Evolutionary conservation across 1,284 basidiomycete genomes (phyloP), one percentile per base, ranked within the genome.

Genomic region (Erythrobasidium hasegawianum): DNA sequence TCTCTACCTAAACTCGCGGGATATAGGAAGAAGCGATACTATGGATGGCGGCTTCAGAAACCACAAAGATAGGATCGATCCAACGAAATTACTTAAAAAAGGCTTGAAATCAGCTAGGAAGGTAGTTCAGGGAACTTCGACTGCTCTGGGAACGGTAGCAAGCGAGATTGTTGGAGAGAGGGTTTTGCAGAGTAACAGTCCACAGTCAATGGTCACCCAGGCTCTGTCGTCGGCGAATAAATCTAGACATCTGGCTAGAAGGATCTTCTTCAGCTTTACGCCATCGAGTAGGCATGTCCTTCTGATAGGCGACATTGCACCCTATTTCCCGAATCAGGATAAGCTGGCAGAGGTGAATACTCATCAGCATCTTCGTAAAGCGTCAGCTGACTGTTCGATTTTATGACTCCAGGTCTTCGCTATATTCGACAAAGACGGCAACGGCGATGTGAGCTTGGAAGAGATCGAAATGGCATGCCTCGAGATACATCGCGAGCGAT

Each of bases 181-280:
- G 55, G 86, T 92, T 7, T 78, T 94, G 41, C 90, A 93, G 76
- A 90, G 90, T 47, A 92, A 93, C 76, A 90, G 89, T 1, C 88
- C 91, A 0, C 84, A 85, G 72, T 87, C 87, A 26, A 86, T 89
- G 80, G 88, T 94, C 53, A 85, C 87, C 72, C 85, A 85, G 2
- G 88, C 89, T 0, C 78, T 96, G 14, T 82, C 84, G 65, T 89
- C 87, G 2, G 83, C 86, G 1, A 91, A 89, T 78, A 93, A 92
- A 79, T 87, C 87, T 10, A 85, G 89, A 69, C 80, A 89, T 72
- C 85, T 95, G 56, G 89, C 90, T 41, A 84, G 88, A 52, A 82
- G 91, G 54, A 80, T 96, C 55, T 97, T 86, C 81, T 92, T 91
- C 80, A 93, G 90, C 22, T 95, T 92, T 79, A 81, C 83, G 1